Percentiles rank a stretch among this genome's conserved stretches.
Conservation (phyloP, 257 asterid species). For the Gynochthodes officinalis region DNA sequence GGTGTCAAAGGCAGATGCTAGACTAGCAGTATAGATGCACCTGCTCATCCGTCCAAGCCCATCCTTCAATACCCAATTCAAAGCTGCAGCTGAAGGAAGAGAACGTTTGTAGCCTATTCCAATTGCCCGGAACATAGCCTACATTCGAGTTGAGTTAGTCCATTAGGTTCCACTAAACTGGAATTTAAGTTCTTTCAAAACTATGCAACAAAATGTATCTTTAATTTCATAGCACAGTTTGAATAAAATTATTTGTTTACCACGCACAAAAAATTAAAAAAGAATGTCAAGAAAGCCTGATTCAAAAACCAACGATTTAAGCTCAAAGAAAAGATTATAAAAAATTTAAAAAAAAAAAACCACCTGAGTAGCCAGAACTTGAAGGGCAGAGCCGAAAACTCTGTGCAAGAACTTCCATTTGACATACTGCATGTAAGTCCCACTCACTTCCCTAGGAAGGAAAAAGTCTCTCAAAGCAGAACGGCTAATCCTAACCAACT, state of each 20-base stretch:
- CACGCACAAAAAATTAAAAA: not conserved
- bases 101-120: constrained; percentile 89
- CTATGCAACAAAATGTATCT: not conserved
- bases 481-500: constrained; percentile 37
- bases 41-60: constrained; percentile 92
- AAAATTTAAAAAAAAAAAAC: too few species aligned
- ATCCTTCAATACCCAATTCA: constrained; percentile 96
- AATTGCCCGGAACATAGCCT: constrained; percentile 99
- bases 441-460: constrained; percentile 68
- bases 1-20: constrained; percentile 94
- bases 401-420: constrained; percentile 95
- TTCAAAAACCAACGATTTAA: not conserved
- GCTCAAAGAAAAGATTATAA: not conserved
- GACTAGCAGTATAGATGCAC: constrained; percentile 89
- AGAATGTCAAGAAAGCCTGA: constrained; percentile 1
- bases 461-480: constrained; percentile 59
- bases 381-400: constrained; percentile 90
- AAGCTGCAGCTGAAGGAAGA: constrained; percentile 94
- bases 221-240: not conserved
- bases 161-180: constrained; percentile 7
- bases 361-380: constrained; percentile 98
- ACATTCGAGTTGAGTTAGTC: constrained; percentile 18
- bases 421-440: constrained; percentile 75
- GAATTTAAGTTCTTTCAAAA: not conserved
- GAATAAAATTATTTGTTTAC: not conserved